Conservation (phyloP, 2,329 filamentous ascomycete species). For the Lasiodiplodia sp. region DNA sequence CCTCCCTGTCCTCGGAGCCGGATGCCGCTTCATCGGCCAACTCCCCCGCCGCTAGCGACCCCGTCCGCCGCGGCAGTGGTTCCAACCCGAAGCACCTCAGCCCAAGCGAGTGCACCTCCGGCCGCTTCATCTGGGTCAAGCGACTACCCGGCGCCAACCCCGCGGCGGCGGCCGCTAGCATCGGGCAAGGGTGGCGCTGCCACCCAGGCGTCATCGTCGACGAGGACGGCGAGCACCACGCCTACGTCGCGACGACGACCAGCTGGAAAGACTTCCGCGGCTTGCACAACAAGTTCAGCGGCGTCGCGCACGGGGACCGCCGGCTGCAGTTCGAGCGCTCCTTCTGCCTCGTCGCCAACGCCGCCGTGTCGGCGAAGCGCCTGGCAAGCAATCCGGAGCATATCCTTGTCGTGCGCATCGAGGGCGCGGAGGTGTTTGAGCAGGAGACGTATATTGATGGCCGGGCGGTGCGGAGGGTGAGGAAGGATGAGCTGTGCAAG, state of each 20-base stretch:
- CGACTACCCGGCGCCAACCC: too few relatives aligned
- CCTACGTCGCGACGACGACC: not conserved
- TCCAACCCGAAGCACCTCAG: not conserved
- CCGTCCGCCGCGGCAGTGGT: not conserved
- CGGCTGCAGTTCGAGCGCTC: not conserved
- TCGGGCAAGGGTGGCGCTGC: not conserved
- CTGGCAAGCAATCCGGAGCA: too few relatives aligned
- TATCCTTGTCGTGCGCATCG: not conserved
- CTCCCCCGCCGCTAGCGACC: not conserved
- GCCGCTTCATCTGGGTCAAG: not conserved
- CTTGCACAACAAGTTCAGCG: not conserved
- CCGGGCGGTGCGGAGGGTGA: not conserved
- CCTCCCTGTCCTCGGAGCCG: too few relatives aligned
- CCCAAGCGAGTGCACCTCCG: not conserved
- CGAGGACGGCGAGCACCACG: not conserved
- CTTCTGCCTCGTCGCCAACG: not conserved
- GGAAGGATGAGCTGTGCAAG: not conserved
- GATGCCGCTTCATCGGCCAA: too few relatives aligned
- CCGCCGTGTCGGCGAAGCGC: too few relatives aligned
- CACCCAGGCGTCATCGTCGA: not conserved
- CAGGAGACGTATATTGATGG: not conserved
- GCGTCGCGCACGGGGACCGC: not conserved
- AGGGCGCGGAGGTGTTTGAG: not conserved
- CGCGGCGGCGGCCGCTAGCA: too few relatives aligned
- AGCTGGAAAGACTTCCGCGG: not conserved